These are phyloP conservation scores for Paecilomyces variotii DNA, from an alignment of 2,329 filamentous ascomycete genomes.

Conservation along the genomic window DNA sequence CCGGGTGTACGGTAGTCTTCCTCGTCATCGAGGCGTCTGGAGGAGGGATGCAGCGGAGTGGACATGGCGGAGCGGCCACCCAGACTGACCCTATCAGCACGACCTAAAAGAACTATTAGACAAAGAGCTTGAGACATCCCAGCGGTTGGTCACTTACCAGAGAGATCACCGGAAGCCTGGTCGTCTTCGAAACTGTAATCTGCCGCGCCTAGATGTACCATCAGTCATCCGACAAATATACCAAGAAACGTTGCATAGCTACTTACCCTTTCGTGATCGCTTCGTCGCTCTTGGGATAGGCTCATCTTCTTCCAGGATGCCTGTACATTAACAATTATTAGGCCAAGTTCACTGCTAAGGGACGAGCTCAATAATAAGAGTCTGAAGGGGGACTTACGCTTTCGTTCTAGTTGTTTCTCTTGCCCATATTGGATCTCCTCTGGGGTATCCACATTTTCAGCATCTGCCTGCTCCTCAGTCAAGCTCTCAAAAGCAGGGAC, in stretches of 20 bases:
- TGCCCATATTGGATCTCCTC: constrained; percentile 43
- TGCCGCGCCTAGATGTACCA: constrained; percentile 2
- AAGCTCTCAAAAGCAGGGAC: constrained; percentile 41
- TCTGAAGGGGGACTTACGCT: constrained; percentile 24
- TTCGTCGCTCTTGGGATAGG: constrained; percentile 37
- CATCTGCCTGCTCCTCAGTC: constrained; percentile 42
- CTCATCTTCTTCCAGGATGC: constrained; percentile 43
- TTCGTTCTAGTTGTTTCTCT: constrained; percentile 40
- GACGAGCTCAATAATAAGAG: not conserved
- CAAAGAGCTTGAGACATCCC: not conserved
- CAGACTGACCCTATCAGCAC: constrained; percentile 10
- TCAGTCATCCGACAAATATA: constrained; percentile 1
- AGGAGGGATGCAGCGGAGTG: constrained; percentile 31
- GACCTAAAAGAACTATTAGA: constrained; percentile 3
- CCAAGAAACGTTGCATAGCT: not conserved
- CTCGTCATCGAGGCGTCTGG: constrained; percentile 31
- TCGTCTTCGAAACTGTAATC: constrained; percentile 28
- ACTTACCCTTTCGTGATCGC: constrained; percentile 36
- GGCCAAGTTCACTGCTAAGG: constrained; percentile 2
- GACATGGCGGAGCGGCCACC: constrained; percentile 24
- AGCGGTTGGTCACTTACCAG: not conserved
- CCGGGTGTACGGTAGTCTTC: constrained; percentile 32
- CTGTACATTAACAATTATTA: constrained; percentile 14
- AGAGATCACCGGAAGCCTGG: constrained; percentile 17
- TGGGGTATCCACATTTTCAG: constrained; percentile 43